Base-by-base conservation (phyloP, 768 basidiomycete species). In the Mycena amicta region DNA sequence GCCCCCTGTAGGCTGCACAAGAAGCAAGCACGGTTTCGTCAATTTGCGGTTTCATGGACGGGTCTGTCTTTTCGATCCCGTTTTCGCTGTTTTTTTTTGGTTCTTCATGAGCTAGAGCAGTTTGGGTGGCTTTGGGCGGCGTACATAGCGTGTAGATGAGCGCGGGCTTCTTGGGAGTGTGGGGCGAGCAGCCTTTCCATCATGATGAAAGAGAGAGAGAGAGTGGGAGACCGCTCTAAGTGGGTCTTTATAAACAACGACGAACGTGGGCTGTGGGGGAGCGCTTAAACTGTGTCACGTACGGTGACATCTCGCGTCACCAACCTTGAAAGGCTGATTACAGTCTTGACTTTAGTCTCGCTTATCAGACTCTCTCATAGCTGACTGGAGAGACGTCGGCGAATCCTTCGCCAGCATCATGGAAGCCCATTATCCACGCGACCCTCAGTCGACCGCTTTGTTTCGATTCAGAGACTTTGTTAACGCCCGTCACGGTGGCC, bases 1-100 rank as follows among this genome's bases (percentile, higher is more conserved):
- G 84, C 2, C 90, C 88, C 62, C 87, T 80, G 72, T 93, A 93
- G 4, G 90, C 86, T n/a, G 91, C 89, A 65, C 84, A 89, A 22
- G 86, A 83, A 1, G 90, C 87, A 40, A 92, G 83, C 56, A 92
- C 81, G 2, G 83, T 84, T 71, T 92, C 89, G 74, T 89, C 80
- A 67, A 89, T 77, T 13, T 83, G 82, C 15, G 85, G 85, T 37
- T 18, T 62, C 87, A 83, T 64, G 89, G 83, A 31, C 82, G 8
- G 6, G 13, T 49, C 6, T 13, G 4, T 11, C 5, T 26, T 23
- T 26, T 74, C 77, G 61, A 80, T 80, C 72, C 79, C 83, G 60
- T 87, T 87, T 71, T 91, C 86, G 45, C 89, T 37, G 33, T 37
- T 37, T 37, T 37, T 37, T 37, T 37, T 37, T 37, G n/a, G n/a